Evolutionary conservation across 805 yeast genomes (phyloP).

Genomic region (Sugiyamaella smithiae): DNA sequence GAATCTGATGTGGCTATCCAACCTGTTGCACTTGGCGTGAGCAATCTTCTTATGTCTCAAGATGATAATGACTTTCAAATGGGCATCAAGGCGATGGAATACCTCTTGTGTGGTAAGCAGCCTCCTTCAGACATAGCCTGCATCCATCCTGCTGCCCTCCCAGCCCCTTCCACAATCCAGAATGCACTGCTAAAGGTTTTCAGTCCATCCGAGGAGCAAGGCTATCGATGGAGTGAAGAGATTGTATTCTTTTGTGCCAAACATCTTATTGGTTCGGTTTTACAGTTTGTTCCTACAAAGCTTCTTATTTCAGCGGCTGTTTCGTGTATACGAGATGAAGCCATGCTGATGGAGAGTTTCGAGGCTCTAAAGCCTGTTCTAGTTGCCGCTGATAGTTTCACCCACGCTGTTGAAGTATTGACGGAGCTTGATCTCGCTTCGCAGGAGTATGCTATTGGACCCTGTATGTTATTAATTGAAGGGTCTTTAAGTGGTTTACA

Average conservation of each 20-base stretch:
- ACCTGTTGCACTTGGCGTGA: constrained; percentile 3
- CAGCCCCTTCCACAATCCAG: constrained; percentile 23
- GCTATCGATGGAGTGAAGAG: constrained; percentile 11
- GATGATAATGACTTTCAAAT: constrained; percentile 17
- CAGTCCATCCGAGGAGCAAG: neutral
- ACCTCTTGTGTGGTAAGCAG: constrained; percentile 17
- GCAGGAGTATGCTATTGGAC: neutral
- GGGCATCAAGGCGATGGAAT: constrained; percentile 23
- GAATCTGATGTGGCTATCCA: too few species aligned
- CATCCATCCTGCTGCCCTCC: constrained; percentile 21
- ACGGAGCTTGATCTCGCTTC: constrained; percentile 8
- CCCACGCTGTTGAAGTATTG: constrained; percentile 18
- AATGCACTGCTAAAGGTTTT: constrained; percentile 21
- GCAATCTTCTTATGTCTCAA: constrained; percentile 21
- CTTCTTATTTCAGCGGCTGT: constrained; percentile 17
- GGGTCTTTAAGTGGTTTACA: neutral
- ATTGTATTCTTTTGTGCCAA: constrained; percentile 13
- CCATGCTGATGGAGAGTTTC: constrained; percentile 14
- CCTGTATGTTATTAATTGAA: constrained; percentile 1
- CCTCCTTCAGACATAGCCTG: constrained; percentile 19
- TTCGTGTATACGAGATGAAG: constrained; percentile 19
- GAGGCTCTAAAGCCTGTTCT: constrained; percentile 16
- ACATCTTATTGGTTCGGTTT: constrained; percentile 19
- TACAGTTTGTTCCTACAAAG: constrained; percentile 22
- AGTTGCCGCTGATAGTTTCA: constrained; percentile 7